phyloP scores from a whole-genome alignment of 1,284 basidiomycete genomes.

The Ceratobasidium sp. region DNA sequence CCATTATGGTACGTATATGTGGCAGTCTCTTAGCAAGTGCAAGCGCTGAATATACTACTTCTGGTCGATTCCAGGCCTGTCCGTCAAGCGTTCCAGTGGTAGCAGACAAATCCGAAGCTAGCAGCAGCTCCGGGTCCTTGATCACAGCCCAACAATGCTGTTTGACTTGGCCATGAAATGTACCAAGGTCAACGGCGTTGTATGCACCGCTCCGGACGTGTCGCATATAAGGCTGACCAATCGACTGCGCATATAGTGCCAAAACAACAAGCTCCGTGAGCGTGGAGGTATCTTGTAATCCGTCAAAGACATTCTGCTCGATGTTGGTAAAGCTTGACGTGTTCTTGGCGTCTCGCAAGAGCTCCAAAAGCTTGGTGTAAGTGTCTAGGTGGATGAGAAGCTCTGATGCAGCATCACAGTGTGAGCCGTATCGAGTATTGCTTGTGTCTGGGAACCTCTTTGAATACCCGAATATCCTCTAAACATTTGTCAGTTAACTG shows the following conservation, averaged over 20 bases:
- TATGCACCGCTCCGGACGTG: slow-evolving; percentile 42
- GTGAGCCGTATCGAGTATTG: slow-evolving; percentile 29
- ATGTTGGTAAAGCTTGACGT: slow-evolving; percentile 43
- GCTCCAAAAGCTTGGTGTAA: slow-evolving; percentile 1
- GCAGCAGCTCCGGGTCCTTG: slow-evolving; percentile 25
- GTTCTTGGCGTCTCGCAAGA: slow-evolving; percentile 43
- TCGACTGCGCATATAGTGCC: slow-evolving; percentile 47
- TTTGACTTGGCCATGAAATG: slow-evolving; percentile 31
- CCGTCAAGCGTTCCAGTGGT: slow-evolving; percentile 12
- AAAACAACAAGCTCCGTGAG: slow-evolving; percentile 50
- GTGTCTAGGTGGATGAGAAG: not conserved
- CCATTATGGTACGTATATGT: slow-evolving; percentile 43
- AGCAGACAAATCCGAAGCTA: not conserved
- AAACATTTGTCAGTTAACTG: not conserved
- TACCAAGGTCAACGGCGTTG: slow-evolving; percentile 41
- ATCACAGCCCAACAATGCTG: slow-evolving; percentile 22
- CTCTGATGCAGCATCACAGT: slow-evolving; percentile 27
- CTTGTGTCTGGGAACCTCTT: slow-evolving; percentile 28
- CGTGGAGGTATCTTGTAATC: slow-evolving; percentile 48
- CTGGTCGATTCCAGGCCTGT: not conserved
- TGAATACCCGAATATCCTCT: slow-evolving; percentile 22
- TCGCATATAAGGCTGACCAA: slow-evolving; percentile 48
- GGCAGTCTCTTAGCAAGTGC: slow-evolving; percentile 37
- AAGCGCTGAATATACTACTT: not conserved
- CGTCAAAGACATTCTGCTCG: slow-evolving; percentile 48